Percentiles rank a stretch among this genome's conserved stretches.
Evolutionary conservation across 2,329 filamentous ascomycete species (phyloP).

Genomic region (Drechslerella coelobrocha): DNA sequence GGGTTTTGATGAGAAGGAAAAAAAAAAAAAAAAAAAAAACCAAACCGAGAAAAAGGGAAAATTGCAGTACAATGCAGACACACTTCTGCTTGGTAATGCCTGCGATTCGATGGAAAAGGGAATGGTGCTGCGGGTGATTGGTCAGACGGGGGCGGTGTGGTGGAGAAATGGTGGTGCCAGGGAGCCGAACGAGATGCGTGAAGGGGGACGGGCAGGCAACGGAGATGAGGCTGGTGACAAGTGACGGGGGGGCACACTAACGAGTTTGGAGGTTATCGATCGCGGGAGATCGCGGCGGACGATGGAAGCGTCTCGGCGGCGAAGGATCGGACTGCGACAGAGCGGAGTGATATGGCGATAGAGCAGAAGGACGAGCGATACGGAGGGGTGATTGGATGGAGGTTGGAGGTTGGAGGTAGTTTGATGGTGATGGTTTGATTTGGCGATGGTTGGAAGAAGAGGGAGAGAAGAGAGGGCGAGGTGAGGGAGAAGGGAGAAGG

Average conservation of each 20-base stretch:
- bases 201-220: constrained; percentile 23
- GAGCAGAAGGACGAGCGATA: constrained; percentile 33
- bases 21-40: constrained; percentile 31
- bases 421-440: constrained; percentile 14
- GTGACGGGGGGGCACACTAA: constrained; percentile 18
- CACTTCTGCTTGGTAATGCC: constrained; percentile 37
- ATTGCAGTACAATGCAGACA: constrained; percentile 21
- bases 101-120: constrained; percentile 49
- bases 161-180: constrained; percentile 47
- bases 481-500: constrained; percentile 5
- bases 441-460: constrained; percentile 31
- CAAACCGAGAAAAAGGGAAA: constrained; percentile 49
- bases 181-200: constrained; percentile 46
- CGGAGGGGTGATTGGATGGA: constrained; percentile 15
- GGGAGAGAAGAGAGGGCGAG: background rate
- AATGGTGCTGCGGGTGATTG: constrained; percentile 51
- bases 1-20: constrained; percentile 47
- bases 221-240: constrained; percentile 48
- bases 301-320: constrained; percentile 12
- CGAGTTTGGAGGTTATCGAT: constrained; percentile 21
- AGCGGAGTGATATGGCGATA: constrained; percentile 3
- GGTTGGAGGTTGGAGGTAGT: constrained; percentile 21
- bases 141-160: constrained; percentile 47
- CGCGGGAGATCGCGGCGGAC: constrained; percentile 37
- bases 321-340: constrained; percentile 12